Conservation (phyloP, 441 rosid species). For the Brassica hybrid region DNA sequence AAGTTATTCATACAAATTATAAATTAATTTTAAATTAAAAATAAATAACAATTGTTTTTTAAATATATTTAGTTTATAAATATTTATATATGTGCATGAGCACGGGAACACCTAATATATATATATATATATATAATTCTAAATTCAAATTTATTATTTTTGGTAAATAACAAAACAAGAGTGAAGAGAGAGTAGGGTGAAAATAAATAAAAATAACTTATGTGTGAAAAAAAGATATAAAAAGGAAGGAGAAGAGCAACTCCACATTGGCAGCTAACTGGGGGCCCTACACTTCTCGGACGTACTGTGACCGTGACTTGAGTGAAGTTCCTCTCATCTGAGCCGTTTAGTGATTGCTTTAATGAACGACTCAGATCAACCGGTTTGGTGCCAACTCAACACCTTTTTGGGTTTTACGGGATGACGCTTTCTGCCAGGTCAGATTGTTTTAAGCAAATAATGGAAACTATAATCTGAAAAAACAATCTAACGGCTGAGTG, state of each 20-base stretch:
- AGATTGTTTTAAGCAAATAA: slow-evolving; percentile 5
- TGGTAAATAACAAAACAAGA: not conserved
- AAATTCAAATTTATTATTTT: not conserved
- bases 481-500: slow-evolving; percentile 49
- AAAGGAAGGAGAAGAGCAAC: slow-evolving; percentile 44
- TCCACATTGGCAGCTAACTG: slow-evolving; percentile 54
- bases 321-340: slow-evolving; percentile 45
- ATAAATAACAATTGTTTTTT: too few relatives aligned
- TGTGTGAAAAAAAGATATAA: not conserved
- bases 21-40: too few relatives aligned
- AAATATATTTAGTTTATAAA: too few relatives aligned
- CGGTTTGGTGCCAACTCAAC: slow-evolving; percentile 74
- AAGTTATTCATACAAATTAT: too few relatives aligned
- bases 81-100: too few relatives aligned
- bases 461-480: not conserved
- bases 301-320: slow-evolving; percentile 79
- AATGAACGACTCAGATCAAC: slow-evolving; percentile 45
- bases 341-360: slow-evolving; percentile 35
- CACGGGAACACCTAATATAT: not conserved
- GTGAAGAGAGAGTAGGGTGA: not conserved
- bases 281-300: slow-evolving; percentile 71
- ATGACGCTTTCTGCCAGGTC: slow-evolving; percentile 47
- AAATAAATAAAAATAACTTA: not conserved
- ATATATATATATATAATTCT: not conserved
- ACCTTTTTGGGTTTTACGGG: slow-evolving; percentile 34